Conservation (phyloP, 305 asterid genomes). For the Striga hermonthica region DNA sequence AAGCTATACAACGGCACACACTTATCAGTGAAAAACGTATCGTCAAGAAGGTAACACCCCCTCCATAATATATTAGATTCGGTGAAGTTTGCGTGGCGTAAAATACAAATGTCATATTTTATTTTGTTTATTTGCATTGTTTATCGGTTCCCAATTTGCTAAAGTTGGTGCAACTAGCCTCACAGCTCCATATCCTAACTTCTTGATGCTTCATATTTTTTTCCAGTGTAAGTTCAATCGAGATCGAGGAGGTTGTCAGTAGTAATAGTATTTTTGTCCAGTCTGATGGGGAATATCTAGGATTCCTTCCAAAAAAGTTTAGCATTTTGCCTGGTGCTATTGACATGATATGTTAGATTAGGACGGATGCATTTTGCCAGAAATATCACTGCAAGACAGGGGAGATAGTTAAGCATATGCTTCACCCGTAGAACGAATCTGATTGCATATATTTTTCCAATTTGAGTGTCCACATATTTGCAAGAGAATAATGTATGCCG, state of each 20-base stretch:
- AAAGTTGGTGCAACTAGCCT: no score
- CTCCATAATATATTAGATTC: background rate
- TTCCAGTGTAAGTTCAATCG: slow-evolving; percentile 56
- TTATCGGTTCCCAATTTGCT: background rate
- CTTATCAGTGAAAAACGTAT: slow-evolving; percentile 70
- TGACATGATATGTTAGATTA: slow-evolving; percentile 56
- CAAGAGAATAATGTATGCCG: no score
- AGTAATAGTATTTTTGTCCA: slow-evolving; percentile 59
- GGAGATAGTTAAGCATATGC: background rate
- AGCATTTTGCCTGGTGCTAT: slow-evolving; percentile 59
- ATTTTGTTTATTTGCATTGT: background rate
- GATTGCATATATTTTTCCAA: no score
- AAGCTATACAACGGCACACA: slow-evolving; percentile 85
- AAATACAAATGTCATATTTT: background rate
- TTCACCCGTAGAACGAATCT: no score
- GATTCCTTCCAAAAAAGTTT: slow-evolving; percentile 72
- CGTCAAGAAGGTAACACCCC: slow-evolving; percentile 59
- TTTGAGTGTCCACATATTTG: no score
- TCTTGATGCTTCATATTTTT: background rate
- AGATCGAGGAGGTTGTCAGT: slow-evolving; percentile 55
- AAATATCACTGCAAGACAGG: background rate
- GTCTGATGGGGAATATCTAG: slow-evolving; percentile 87
- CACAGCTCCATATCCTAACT: background rate
- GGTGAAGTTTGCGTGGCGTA: background rate
- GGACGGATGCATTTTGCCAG: background rate